phyloP scores from a whole-genome alignment of 306 rosid genomes.

The Sphenostylis stenocarpa region DNA sequence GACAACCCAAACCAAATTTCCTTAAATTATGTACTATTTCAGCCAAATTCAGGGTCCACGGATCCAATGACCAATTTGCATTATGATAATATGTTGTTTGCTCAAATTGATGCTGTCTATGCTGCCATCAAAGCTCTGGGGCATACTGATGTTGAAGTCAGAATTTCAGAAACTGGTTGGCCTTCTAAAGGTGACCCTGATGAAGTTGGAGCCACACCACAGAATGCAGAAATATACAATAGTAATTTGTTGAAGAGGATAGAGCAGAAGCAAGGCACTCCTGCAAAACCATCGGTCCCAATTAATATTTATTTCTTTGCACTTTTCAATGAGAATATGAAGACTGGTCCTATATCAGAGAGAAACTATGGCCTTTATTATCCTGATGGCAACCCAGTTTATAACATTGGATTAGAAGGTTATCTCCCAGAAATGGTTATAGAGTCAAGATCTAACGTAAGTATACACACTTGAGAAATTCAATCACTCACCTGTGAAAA shows the following conservation, averaged over 20 bases:
- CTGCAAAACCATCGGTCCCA: constrained; percentile 74
- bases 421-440: constrained; percentile 58
- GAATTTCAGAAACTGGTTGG: constrained; percentile 93
- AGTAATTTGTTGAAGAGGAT: constrained; percentile 66
- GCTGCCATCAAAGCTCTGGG: constrained; percentile 75
- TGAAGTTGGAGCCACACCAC: constrained; percentile 74
- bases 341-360: constrained; percentile 79
- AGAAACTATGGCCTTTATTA: constrained; percentile 86
- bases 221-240: constrained; percentile 76
- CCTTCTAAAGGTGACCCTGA: constrained; percentile 80
- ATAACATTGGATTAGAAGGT: constrained; percentile 65
- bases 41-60: constrained; percentile 67
- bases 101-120: constrained; percentile 96
- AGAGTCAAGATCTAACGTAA: constrained; percentile 54
- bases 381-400: constrained; percentile 77
- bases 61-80: constrained; percentile 72
- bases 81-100: constrained; percentile 89
- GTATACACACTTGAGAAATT: constrained; percentile 21
- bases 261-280: constrained; percentile 66
- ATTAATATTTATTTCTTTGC: constrained; percentile 83
- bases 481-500: not conserved
- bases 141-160: constrained; percentile 66
- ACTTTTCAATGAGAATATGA: constrained; percentile 83
- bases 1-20: constrained; percentile 55
- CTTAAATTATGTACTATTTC: constrained; percentile 68